phyloP scores from a whole-genome alignment of 257 asterid genomes.

The Penstemon davidsonii region DNA sequence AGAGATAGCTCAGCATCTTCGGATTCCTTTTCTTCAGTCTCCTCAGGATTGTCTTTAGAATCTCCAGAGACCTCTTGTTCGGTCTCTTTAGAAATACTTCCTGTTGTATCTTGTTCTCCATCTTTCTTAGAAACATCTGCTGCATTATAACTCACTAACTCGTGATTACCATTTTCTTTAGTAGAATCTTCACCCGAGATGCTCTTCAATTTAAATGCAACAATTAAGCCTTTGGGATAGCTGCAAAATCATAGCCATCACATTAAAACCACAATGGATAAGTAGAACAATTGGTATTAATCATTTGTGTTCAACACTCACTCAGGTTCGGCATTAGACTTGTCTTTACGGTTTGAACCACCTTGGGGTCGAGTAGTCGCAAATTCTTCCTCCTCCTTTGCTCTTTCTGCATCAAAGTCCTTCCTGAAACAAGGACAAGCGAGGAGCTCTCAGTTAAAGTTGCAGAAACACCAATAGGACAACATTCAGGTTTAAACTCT shows the following conservation, averaged over 20 bases:
- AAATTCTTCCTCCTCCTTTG: conserved; percentile 63
- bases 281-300: conserved; percentile 1
- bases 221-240: conserved; percentile 82
- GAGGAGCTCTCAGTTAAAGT: conserved; percentile 5
- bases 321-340: conserved; percentile 52
- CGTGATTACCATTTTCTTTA: conserved; percentile 43
- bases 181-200: conserved; percentile 43
- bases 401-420: conserved; percentile 74
- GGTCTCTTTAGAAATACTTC: conserved; percentile 36
- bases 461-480: neutral
- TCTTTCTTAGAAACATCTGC: conserved; percentile 41
- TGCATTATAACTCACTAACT: conserved; percentile 31
- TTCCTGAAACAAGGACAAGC: conserved; percentile 45
- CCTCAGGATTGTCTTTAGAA: conserved; percentile 35
- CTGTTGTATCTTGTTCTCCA: conserved; percentile 36
- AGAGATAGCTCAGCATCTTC: conserved; percentile 46
- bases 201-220: conserved; percentile 74
- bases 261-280: conserved; percentile 16
- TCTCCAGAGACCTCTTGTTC: conserved; percentile 31
- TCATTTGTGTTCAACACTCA: conserved; percentile 36
- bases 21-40: conserved; percentile 41
- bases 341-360: conserved; percentile 55
- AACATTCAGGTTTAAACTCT: neutral
- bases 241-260: conserved; percentile 43
- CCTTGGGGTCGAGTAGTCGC: conserved; percentile 41